A percentile compares a stretch with the other conserved stretches of the same genome.
phyloP scores from a whole-genome alignment of 495 filamentous ascomycete genomes.

The Neurospora sp. region DNA sequence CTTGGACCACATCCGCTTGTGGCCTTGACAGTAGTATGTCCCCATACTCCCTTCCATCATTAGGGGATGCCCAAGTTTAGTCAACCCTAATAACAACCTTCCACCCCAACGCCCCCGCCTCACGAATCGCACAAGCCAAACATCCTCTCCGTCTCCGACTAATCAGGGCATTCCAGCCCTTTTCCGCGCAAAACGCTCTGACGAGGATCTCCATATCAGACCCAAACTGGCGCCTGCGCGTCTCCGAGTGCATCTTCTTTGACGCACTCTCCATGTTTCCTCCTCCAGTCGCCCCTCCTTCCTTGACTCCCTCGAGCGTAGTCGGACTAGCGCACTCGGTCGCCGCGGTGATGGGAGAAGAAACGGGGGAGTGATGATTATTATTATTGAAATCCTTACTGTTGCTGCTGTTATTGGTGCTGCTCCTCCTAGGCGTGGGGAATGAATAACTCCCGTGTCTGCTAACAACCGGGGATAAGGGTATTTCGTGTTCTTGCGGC shows the following conservation, averaged over 20 bases:
- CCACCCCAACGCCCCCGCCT: slow-evolving; percentile 58
- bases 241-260: slow-evolving; percentile 40
- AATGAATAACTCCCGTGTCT: slow-evolving; percentile 15
- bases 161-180: slow-evolving; percentile 58
- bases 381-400: background rate
- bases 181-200: slow-evolving; percentile 59
- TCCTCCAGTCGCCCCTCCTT: background rate
- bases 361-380: background rate
- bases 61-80: slow-evolving; percentile 10
- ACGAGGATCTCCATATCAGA: slow-evolving; percentile 54
- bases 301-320: background rate
- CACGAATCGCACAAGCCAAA: slow-evolving; percentile 57
- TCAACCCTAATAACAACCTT: slow-evolving; percentile 54
- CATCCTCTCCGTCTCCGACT: slow-evolving; percentile 54
- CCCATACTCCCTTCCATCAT: background rate
- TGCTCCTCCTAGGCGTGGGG: background rate
- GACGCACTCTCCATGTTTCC: slow-evolving; percentile 19
- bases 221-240: slow-evolving; percentile 39
- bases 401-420: background rate
- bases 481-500: slow-evolving; percentile 26
- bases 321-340: background rate
- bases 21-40: background rate
- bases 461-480: slow-evolving; percentile 24
- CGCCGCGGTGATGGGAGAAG: background rate
- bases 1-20: background rate